Evolutionary conservation across 805 yeast species (phyloP).

Genomic region (Saccharomyces jurei): DNA sequence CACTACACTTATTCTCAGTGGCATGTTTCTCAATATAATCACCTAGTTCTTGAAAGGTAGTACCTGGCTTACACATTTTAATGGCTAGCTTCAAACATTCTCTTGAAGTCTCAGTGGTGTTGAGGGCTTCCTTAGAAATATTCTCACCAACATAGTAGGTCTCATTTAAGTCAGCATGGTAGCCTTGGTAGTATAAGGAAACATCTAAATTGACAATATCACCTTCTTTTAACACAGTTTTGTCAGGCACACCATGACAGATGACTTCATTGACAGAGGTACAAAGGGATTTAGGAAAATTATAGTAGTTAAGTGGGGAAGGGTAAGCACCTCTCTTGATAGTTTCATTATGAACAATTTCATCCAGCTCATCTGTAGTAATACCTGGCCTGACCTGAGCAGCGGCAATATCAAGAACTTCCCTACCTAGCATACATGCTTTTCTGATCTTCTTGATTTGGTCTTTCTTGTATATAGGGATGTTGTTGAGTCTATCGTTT

Average conservation of each 20-base stretch:
- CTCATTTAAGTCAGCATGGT: constrained; percentile 91
- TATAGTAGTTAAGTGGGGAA: constrained; percentile 88
- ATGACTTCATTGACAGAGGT: constrained; percentile 91
- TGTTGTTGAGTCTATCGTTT: constrained; percentile 59
- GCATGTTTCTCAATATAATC: constrained; percentile 85
- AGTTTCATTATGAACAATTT: constrained; percentile 78
- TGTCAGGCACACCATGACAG: constrained; percentile 96
- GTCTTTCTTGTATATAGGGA: constrained; percentile 54
- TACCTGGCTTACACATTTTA: constrained; percentile 80
- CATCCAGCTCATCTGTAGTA: constrained; percentile 89
- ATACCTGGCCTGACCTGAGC: constrained; percentile 77
- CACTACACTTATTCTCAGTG: constrained; percentile 65
- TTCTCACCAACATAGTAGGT: constrained; percentile 95
- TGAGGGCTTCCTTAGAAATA: constrained; percentile 69
- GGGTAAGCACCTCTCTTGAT: constrained; percentile 87
- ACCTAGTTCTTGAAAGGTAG: constrained; percentile 79
- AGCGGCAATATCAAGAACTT: constrained; percentile 83
- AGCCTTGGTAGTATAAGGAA: constrained; percentile 75
- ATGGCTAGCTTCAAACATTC: constrained; percentile 83
- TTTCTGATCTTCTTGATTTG: constrained; percentile 68
- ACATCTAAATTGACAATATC: constrained; percentile 91
- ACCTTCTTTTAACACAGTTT: constrained; percentile 79
- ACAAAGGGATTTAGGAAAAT: constrained; percentile 87
- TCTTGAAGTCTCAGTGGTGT: constrained; percentile 85
- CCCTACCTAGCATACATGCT: constrained; percentile 73